Evolutionary conservation across 495 filamentous ascomycete species (phyloP), one percentile per base, ranked within the genome.

Genomic region (Xylaria scruposa): DNA sequence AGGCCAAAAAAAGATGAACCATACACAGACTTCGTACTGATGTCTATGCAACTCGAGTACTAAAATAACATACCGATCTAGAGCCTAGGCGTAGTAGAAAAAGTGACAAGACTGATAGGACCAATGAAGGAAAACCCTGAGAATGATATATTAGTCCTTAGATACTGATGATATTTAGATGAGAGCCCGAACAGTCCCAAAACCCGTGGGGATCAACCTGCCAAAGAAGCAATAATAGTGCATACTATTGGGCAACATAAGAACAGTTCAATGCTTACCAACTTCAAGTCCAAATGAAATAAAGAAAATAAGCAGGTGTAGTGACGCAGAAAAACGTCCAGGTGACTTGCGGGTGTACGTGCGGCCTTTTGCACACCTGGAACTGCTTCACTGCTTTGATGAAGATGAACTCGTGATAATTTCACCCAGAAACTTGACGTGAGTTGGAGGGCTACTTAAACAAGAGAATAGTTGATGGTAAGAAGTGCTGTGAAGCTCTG

Each of bases 251-350:
- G 58, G 42, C 12, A 21, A 62, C 44, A 19, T 54, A 29, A 54
- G 36, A n/a, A 61, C 31, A 31, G 26, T 26, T 15, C 29, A 56
- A 17, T 69, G n/a, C 56, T 69, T 69, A 69, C 67, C 7, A 8
- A 26, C 2, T 38, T 8, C 1, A 36, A 26, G 1, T 19, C 51
- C 4, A 24, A 61, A 46, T 9, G 3, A 68, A 49, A 4, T 2
- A 42, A 40, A 69, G 9, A 26, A 59, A 44, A 26, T 12, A 59
- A 59, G 10, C 2, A 6, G 53, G 36, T 7, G 26, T n/a, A 17
- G 42, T 40, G 24, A 66, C 21, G 49, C 21, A 33, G 29, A 21
- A 49, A 54, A 53, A 29, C n/a, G 17, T 29, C 19, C 19, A 12
- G 5, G 4, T 58, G 51, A n/a, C n/a, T 9, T 42, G 51, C 40